These are phyloP conservation scores for Calocybe indica DNA, from an alignment of 768 basidiomycete genomes.

Conservation along the genomic window DNA sequence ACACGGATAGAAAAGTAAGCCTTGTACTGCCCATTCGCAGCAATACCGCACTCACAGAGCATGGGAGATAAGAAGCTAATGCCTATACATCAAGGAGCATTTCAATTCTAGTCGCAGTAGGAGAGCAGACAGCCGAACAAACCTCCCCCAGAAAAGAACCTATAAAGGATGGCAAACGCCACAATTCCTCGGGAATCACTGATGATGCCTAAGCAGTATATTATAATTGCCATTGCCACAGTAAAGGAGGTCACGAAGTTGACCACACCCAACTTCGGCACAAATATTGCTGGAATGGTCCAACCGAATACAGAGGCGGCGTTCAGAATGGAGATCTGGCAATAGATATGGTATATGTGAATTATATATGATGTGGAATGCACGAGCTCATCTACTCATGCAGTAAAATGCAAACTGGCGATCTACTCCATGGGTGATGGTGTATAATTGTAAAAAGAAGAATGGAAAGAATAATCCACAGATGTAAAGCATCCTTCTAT, in stretches of 20 bases:
- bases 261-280: conserved; percentile 33
- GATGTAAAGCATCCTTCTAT: conserved; percentile 15
- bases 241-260: conserved; percentile 34
- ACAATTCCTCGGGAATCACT: conserved; percentile 24
- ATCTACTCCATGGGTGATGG: conserved; percentile 32
- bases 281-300: conserved; percentile 38
- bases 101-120: too few relatives aligned
- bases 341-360: too few relatives aligned
- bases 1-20: conserved; percentile 1
- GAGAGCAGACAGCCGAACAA: conserved; percentile 6
- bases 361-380: too few relatives aligned
- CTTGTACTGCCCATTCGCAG: background rate
- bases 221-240: conserved; percentile 25
- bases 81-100: background rate
- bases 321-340: conserved; percentile 36
- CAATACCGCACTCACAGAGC: too few relatives aligned
- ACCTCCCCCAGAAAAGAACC: conserved; percentile 41
- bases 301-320: conserved; percentile 49
- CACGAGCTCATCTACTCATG: too few relatives aligned
- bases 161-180: conserved; percentile 35
- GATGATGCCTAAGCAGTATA: conserved; percentile 36
- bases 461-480: conserved; percentile 36
- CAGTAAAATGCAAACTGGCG: too few relatives aligned
- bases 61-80: background rate
- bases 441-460: conserved; percentile 48